Base-by-base conservation (phyloP, 208 protist species). In the Trypanosoma platydactyli region DNA sequence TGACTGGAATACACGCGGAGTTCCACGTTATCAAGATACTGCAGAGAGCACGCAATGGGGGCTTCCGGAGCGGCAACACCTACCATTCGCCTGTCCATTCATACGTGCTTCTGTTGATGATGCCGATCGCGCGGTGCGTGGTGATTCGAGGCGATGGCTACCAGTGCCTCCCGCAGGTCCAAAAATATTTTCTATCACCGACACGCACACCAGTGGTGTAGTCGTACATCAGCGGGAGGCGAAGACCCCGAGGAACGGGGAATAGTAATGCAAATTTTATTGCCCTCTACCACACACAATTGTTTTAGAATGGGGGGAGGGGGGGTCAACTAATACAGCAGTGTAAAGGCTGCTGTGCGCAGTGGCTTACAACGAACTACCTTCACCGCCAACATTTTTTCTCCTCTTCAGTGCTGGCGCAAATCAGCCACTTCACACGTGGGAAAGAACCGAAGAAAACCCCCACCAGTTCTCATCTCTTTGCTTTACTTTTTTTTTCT, bases 1-100 rank as follows among this genome's bases (percentile, higher is more conserved):
- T 20, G 46, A 67, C 51, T 94, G 83, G 79, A 35, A 40, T 1
- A 76, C 64, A 27, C 81, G 63, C 22, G 59, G 52, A 56, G 30
- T 71, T 62, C 40, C 83, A 50, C 3, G 60, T 42, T 76, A 78
- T 46, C 30, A 51, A 27, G 29, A 30, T 59, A 53, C 16, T 7
- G 25, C n/a, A 5, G n/a, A 1, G 45, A 46, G 27, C 24, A 48
- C 53, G 15, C 3, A 52, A 13, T 20, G n/a, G 1, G 44, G 16
- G 12, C 30, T 40, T 15, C 20, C 24, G 52, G 65, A 64, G 18
- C 64, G 58, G 53, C 48, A 64, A 15, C 61, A 67, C 33, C 46
- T 64, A 44, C 61, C 46, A 9, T 73, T 73, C 20, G 65, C 67
- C 6, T 67, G 73, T 46, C 53, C 66, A 3, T 68, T 79, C 60